Percentiles rank a stretch among this genome's conserved stretches.
These are phyloP conservation scores for Myrica gale DNA, from an alignment of 306 rosid species.

Conservation along the genomic window DNA sequence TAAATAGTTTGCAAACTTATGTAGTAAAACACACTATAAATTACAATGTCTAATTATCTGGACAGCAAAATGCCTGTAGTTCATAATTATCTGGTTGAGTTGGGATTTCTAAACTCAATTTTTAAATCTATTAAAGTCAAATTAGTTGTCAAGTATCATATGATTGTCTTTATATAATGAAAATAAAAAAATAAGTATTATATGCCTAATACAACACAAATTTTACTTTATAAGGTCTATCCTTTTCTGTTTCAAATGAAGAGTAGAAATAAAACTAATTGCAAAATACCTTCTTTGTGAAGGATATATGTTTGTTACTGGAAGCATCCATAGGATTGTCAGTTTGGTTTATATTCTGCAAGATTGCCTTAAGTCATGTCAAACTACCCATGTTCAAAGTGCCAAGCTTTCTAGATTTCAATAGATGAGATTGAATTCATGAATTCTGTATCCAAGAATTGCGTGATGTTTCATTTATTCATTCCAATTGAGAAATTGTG, in stretches of 20 bases:
- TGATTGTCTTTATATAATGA: not conserved
- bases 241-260: not conserved
- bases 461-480: not conserved
- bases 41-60: slow-evolving; percentile 7
- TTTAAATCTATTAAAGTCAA: not conserved
- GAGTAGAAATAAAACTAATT: slow-evolving; percentile 1
- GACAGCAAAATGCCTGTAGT: not conserved
- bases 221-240: not conserved
- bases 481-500: slow-evolving; percentile 7
- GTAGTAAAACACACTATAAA: not conserved
- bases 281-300: not conserved
- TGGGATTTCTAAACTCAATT: not conserved
- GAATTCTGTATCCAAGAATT: not conserved
- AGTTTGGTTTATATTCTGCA: not conserved
- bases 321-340: not conserved
- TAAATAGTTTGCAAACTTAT: not conserved
- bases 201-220: not conserved
- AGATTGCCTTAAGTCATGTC: not conserved
- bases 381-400: not conserved
- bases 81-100: slow-evolving; percentile 17
- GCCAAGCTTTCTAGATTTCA: not conserved
- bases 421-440: not conserved
- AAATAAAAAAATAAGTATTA: not conserved
- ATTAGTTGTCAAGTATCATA: not conserved
- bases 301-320: not conserved